Conservation (phyloP, 495 filamentous ascomycete genomes). For the Neurospora cerealis region DNA sequence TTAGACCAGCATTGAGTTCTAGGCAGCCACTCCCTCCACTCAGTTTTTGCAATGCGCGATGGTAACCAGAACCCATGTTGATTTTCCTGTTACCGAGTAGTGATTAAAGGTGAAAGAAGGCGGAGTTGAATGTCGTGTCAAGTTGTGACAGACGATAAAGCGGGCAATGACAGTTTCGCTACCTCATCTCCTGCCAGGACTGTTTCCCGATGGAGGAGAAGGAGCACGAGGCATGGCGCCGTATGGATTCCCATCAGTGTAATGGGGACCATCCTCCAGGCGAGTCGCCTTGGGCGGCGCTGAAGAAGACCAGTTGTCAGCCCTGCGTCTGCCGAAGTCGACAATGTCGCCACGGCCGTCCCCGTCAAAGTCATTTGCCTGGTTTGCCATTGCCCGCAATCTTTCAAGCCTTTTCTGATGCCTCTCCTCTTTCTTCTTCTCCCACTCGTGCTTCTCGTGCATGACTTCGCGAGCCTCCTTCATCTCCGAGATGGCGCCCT, state of each 20-base stretch:
- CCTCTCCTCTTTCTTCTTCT: slow-evolving; percentile 29
- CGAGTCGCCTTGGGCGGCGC: slow-evolving; percentile 23
- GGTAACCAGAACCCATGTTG: neutral
- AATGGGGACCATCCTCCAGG: slow-evolving; percentile 34
- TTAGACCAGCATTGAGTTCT: neutral
- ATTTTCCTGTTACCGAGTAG: neutral
- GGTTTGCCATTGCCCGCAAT: slow-evolving; percentile 8
- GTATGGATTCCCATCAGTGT: slow-evolving; percentile 45
- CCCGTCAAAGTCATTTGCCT: slow-evolving; percentile 2
- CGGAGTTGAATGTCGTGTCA: neutral
- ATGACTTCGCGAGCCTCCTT: slow-evolving; percentile 35
- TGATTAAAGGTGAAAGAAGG: neutral
- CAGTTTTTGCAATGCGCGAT: neutral
- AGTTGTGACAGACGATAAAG: neutral
- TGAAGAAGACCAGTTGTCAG: slow-evolving; percentile 29
- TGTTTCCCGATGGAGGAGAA: slow-evolving; percentile 33
- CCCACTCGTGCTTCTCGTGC: slow-evolving; percentile 33
- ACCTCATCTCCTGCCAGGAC: slow-evolving; percentile 27
- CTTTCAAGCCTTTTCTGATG: slow-evolving; percentile 30
- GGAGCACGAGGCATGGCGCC: slow-evolving; percentile 19
- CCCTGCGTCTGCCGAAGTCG: slow-evolving; percentile 25
- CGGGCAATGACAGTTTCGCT: neutral
- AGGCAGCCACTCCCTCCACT: neutral
- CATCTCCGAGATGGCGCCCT: slow-evolving; percentile 62
- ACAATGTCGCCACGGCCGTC: slow-evolving; percentile 14